Percentiles rank a stretch among this genome's conserved stretches.
Evolutionary conservation across 108 stramenopile species (phyloP).

Genomic region (Aurantiochytrium sp.): DNA sequence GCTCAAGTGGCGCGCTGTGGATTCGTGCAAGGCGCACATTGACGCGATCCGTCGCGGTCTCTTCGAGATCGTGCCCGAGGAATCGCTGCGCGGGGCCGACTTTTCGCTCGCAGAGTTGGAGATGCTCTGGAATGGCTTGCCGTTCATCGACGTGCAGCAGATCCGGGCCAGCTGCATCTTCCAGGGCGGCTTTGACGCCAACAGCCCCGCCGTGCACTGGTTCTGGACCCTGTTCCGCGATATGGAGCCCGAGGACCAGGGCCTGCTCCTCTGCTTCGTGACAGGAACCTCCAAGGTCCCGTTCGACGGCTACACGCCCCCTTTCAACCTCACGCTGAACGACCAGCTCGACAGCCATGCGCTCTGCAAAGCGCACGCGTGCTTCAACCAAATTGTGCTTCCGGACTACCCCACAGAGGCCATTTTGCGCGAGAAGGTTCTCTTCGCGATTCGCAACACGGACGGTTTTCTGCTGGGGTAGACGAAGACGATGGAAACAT

Average conservation of each 20-base stretch:
- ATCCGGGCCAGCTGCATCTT: conserved; percentile 86
- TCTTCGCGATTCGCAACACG: background rate
- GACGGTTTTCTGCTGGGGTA: background rate
- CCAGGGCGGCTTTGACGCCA: conserved; percentile 71
- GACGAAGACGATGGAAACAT: too few relatives aligned
- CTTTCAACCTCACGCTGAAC: conserved; percentile 12
- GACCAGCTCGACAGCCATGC: background rate
- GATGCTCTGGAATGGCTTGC: conserved; percentile 90
- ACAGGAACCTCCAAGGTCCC: conserved; percentile 91
- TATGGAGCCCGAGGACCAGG: conserved; percentile 78
- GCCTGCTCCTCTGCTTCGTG: conserved; percentile 85
- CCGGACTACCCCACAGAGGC: background rate
- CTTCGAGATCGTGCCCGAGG: conserved; percentile 88
- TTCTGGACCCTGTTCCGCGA: conserved; percentile 88
- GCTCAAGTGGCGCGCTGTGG: conserved; percentile 90
- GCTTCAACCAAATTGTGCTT: background rate
- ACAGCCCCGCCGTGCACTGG: conserved; percentile 83
- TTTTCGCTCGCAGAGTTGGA: conserved; percentile 92
- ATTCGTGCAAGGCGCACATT: conserved; percentile 83
- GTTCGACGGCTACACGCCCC: conserved; percentile 80
- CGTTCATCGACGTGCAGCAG: conserved; percentile 85
- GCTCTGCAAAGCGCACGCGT: conserved; percentile 12
- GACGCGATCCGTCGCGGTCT: conserved; percentile 89
- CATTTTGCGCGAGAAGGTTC: background rate
- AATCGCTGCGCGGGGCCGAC: conserved; percentile 70